These are phyloP conservation scores for Colletotrichum sp. DNA, from an alignment of 2,329 filamentous ascomycete genomes.

Conservation along the genomic window DNA sequence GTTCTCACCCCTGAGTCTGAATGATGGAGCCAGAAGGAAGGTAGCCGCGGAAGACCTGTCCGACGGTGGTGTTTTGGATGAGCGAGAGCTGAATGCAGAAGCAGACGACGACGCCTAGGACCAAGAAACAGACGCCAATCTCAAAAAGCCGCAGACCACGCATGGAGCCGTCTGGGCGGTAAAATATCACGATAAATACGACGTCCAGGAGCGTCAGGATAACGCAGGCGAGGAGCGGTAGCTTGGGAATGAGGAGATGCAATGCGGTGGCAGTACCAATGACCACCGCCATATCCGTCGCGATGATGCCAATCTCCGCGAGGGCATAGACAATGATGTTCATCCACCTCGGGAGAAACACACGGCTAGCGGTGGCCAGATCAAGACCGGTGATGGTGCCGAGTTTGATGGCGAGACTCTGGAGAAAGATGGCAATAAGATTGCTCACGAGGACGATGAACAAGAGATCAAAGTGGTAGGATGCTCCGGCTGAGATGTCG, in stretches of 20 bases:
- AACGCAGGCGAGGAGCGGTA: conserved; percentile 71
- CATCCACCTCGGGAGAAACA: conserved; percentile 69
- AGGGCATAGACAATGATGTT: conserved; percentile 66
- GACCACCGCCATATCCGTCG: conserved; percentile 75
- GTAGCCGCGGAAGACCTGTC: conserved; percentile 69
- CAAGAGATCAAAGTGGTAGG: conserved; percentile 68
- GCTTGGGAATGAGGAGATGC: conserved; percentile 66
- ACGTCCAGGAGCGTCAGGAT: conserved; percentile 72
- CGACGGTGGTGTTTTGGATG: conserved; percentile 58
- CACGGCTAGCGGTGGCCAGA: conserved; percentile 70
- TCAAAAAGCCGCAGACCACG: conserved; percentile 66
- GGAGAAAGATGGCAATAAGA: conserved; percentile 74
- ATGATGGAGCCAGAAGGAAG: conserved; percentile 66
- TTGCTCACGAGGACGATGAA: conserved; percentile 75
- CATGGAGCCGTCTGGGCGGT: conserved; percentile 64
- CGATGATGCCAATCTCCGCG: conserved; percentile 71
- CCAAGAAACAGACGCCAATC: conserved; percentile 65
- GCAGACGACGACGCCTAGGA: conserved; percentile 71
- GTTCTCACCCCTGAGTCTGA: conserved; percentile 55
- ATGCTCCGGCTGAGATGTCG: conserved; percentile 70
- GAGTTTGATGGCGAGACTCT: conserved; percentile 71
- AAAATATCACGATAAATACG: conserved; percentile 71
- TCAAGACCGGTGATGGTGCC: conserved; percentile 73
- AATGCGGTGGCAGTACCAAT: conserved; percentile 75
- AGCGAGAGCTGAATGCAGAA: conserved; percentile 73